Conservation (phyloP, 1,284 basidiomycete species). For the Coniferiporia weirii region DNA sequence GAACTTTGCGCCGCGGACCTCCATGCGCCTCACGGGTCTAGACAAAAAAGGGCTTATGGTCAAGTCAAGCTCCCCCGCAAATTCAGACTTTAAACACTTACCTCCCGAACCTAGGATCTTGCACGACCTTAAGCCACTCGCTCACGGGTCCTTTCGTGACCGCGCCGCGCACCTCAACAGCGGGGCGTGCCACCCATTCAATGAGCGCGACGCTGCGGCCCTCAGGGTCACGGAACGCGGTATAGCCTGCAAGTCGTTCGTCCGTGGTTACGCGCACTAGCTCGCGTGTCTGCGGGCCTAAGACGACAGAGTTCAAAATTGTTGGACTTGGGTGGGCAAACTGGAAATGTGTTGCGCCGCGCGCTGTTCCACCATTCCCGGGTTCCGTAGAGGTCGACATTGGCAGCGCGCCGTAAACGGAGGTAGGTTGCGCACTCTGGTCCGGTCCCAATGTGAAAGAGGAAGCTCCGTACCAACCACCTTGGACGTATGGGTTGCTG, state of each 20-base stretch:
- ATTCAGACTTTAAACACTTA: constrained; percentile 26
- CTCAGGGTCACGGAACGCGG: constrained; percentile 46
- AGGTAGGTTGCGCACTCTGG: constrained; percentile 31
- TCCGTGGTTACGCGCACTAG: constrained; percentile 44
- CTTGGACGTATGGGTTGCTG: constrained; percentile 19
- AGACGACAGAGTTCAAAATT: constrained; percentile 51
- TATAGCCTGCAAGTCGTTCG: constrained; percentile 43
- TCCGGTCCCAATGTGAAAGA: constrained; percentile 2
- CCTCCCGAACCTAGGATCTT: constrained; percentile 38
- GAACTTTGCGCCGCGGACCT: constrained; percentile 35
- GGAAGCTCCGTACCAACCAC: constrained; percentile 11
- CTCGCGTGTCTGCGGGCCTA: constrained; percentile 35
- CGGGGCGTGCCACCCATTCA: constrained; percentile 47
- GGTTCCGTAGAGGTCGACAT: constrained; percentile 18
- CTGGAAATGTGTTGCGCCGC: constrained; percentile 34
- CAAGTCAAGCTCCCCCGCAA: background rate
- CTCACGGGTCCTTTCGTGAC: constrained; percentile 42
- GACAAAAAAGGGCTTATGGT: constrained; percentile 1
- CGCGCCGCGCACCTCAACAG: constrained; percentile 49
- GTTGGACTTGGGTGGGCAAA: constrained; percentile 47
- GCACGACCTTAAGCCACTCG: constrained; percentile 51
- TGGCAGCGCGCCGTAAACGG: constrained; percentile 58
- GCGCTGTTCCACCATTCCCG: constrained; percentile 31
- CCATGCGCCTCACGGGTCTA: constrained; percentile 36
- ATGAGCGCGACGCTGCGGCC: constrained; percentile 48